These are phyloP conservation scores for Filobasidium floriforme DNA, from an alignment of 768 basidiomycete species.

Conservation along the genomic window DNA sequence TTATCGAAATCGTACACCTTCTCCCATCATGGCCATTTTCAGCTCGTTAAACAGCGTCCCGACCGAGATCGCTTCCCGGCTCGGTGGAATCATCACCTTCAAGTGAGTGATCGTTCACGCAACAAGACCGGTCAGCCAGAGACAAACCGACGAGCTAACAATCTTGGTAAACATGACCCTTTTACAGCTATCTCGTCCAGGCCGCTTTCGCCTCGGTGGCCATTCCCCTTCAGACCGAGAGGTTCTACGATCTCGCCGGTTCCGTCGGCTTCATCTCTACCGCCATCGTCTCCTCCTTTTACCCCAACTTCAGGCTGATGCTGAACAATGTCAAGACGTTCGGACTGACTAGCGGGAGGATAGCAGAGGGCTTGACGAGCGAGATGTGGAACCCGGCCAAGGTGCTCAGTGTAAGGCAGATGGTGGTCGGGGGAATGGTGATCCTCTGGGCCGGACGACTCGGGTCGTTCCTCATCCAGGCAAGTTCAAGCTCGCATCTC, in stretches of 20 bases:
- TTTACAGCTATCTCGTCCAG: conserved; percentile 37
- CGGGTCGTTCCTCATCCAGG: conserved; percentile 56
- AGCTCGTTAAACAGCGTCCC: conserved; percentile 8
- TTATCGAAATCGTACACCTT: no score
- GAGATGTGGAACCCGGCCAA: conserved; percentile 17
- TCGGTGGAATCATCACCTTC: conserved; percentile 38
- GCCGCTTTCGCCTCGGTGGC: conserved; percentile 53
- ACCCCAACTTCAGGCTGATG: conserved; percentile 42
- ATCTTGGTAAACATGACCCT: not conserved
- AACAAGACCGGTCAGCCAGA: not conserved
- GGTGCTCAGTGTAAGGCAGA: conserved; percentile 47
- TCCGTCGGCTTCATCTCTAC: conserved; percentile 61
- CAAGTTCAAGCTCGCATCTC: conserved; percentile 40
- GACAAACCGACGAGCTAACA: not conserved
- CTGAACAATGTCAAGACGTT: conserved; percentile 3
- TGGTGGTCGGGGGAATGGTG: conserved; percentile 55
- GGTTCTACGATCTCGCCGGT: conserved; percentile 62
- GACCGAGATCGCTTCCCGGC: conserved; percentile 17
- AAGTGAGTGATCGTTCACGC: conserved; percentile 27
- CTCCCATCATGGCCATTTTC: conserved; percentile 3
- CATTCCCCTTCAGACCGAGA: conserved; percentile 59
- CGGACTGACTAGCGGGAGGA: not conserved
- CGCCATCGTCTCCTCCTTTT: conserved; percentile 55
- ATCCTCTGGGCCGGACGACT: conserved; percentile 59
- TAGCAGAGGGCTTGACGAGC: not conserved